Conservation (phyloP, 2,329 filamentous ascomycete species). For the Delphinella strobiligena region DNA sequence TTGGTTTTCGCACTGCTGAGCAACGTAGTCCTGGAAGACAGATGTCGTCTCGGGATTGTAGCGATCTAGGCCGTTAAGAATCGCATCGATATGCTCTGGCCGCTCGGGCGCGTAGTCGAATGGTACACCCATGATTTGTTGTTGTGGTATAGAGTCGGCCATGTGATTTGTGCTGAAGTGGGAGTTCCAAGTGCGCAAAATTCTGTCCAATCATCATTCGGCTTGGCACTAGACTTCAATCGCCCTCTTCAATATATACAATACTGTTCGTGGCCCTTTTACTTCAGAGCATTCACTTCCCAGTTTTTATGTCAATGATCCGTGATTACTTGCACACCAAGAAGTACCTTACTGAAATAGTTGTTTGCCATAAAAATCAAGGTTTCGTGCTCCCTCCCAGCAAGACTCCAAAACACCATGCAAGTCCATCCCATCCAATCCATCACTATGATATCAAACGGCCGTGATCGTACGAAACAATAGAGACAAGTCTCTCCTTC, state of each 20-base stretch:
- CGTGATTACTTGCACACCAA: too few species aligned
- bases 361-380: too few species aligned
- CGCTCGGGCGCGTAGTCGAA: slow-evolving; percentile 86
- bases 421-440: not conserved
- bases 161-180: not conserved
- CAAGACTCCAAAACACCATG: not conserved
- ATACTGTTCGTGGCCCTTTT: too few species aligned
- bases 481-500: not conserved
- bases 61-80: slow-evolving; percentile 93
- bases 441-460: not conserved
- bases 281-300: too few species aligned
- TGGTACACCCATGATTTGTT: slow-evolving; percentile 33
- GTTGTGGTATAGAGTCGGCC: not conserved
- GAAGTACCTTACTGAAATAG: too few species aligned
- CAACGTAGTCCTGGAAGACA: slow-evolving; percentile 87
- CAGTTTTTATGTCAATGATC: too few species aligned
- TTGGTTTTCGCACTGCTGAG: slow-evolving; percentile 87
- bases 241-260: not conserved
- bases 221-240: not conserved
- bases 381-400: too few species aligned
- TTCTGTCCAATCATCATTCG: not conserved
- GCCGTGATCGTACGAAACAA: not conserved
- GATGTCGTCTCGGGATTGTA: slow-evolving; percentile 97
- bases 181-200: not conserved
- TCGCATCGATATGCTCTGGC: slow-evolving; percentile 81